A percentile compares a stretch with the other conserved stretches of the same genome.
phyloP scores from a whole-genome alignment of 208 protist species.

The Blastocrithidia nonstop region DNA sequence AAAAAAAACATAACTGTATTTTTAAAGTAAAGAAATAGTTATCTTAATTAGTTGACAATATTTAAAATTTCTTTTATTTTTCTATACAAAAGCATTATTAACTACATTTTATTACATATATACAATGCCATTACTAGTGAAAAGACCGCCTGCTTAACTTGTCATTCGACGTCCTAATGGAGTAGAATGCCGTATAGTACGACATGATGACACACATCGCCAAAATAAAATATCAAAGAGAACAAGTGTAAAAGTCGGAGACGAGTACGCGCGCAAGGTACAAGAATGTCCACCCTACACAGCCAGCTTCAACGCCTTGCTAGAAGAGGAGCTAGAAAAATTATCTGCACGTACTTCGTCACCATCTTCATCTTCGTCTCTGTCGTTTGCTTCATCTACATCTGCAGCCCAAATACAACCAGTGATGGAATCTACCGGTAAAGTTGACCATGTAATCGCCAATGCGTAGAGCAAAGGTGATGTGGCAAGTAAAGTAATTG shows the following conservation, averaged over 20 bases:
- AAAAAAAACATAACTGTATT: no score
- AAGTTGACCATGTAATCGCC: no score
- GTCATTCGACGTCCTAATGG: constrained; percentile 46
- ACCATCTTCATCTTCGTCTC: no score
- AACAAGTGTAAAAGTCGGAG: constrained; percentile 12
- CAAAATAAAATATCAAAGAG: not conserved
- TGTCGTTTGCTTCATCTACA: not conserved
- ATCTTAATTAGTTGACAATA: no score
- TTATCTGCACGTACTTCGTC: no score
- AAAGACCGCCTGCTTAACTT: constrained; percentile 32
- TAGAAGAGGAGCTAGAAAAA: constrained; percentile 21
- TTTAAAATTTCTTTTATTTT: no score
- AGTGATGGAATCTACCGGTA: no score
- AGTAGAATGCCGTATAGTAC: constrained; percentile 43
- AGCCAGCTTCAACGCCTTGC: constrained; percentile 72
- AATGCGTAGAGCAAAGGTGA: no score
- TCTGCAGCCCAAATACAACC: not conserved
- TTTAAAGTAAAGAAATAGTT: no score
- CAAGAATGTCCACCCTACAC: constrained; percentile 71
- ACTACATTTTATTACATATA: constrained; percentile 1
- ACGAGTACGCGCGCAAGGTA: constrained; percentile 58
- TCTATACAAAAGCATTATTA: constrained; percentile 2
- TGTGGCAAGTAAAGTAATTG: no score
- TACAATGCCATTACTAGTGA: constrained; percentile 10
- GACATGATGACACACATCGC: constrained; percentile 7